Percentiles rank a stretch among this genome's conserved stretches.
These are phyloP conservation scores for Parachaetomium inaequale DNA, from an alignment of 495 filamentous ascomycete genomes.

Conservation along the genomic window DNA sequence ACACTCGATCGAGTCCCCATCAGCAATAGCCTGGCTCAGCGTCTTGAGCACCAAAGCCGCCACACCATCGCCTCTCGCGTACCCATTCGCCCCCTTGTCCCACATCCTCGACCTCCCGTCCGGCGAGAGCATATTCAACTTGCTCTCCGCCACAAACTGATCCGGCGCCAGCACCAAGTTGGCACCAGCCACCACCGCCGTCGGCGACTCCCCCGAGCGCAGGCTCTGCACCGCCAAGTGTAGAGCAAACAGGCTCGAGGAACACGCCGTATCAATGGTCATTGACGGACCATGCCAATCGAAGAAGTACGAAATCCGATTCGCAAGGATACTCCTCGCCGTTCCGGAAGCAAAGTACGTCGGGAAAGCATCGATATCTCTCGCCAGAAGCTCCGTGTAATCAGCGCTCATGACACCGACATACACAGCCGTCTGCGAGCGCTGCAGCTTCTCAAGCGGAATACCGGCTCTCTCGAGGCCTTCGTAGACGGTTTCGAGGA, in stretches of 20 bases:
- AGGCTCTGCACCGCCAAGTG: conserved; percentile 51
- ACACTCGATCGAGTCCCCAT: conserved; percentile 54
- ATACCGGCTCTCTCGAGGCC: conserved; percentile 70
- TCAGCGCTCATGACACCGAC: conserved; percentile 23
- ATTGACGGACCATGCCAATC: conserved; percentile 43
- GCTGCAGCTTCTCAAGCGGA: conserved; percentile 57
- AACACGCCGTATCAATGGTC: conserved; percentile 53
- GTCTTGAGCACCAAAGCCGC: conserved; percentile 52
- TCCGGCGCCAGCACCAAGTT: conserved; percentile 51
- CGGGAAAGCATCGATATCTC: conserved; percentile 25
- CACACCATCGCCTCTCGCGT: conserved; percentile 58
- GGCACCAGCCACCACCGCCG: conserved; percentile 49
- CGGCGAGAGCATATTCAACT: conserved; percentile 36
- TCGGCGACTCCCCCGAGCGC: conserved; percentile 29
- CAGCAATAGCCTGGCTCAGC: conserved; percentile 44
- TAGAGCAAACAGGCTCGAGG: conserved; percentile 49
- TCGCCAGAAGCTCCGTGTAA: conserved; percentile 23
- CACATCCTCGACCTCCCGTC: conserved; percentile 52
- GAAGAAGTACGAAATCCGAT: conserved; percentile 51
- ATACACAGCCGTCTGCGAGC: conserved; percentile 16
- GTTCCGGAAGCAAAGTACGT: conserved; percentile 45
- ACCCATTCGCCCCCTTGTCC: conserved; percentile 57
- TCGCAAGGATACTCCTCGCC: conserved; percentile 36
- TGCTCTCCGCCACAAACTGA: conserved; percentile 26
- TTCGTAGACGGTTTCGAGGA: conserved; percentile 51